Evolutionary conservation across 1,139 yeast species (phyloP), one percentile per base, ranked within the genome.

Genomic region (Debaryomyces fabryi): DNA sequence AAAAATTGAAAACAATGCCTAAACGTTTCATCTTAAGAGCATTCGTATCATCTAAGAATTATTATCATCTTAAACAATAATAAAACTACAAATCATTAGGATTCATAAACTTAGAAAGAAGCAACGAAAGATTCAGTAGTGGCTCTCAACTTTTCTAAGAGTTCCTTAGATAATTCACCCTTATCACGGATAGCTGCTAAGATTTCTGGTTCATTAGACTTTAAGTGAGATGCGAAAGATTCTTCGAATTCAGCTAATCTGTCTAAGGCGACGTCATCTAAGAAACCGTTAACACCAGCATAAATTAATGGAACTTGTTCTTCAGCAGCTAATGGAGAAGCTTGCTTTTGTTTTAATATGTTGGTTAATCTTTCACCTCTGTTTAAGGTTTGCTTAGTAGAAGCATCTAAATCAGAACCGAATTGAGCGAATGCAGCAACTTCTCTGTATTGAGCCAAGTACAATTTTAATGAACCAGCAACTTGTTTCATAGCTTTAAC

Each of bases 281-380:
- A 87, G 92, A 72, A 90, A 86, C 99, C 99, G 86, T 93, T 92
- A 70, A 95, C 99, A 89, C 97, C 99, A 63, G 99, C 99, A 83
- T 76, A 95, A 74, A 95, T 92, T 72, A 91, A 83, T 74, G 99
- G 99, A 59, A 95, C 99, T 83, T 91, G 97, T 81, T 92, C 97
- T 81, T 93, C 97, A 69, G 98, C 96, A 73, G 97, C 86, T 74
- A 92, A 80, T 74, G 99, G 99, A 68, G 87, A 71, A 84, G 86
- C 88, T 84, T 95, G 99, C 79, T 85, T 89, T 85, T 95, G 99
- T 82, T 92, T 92, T 78, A 95, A 87, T 76, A 95, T 82, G 83
- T 92, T 99, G 68, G 99, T 93, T 74, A 95, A 88, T 86, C 99
- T 95, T 86, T 95, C 99, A 91, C 99, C 99, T 88, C 99, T 93